phyloP scores from a whole-genome alignment of 2,329 filamentous ascomycete genomes.

The Diaporthe citrichinensis region DNA sequence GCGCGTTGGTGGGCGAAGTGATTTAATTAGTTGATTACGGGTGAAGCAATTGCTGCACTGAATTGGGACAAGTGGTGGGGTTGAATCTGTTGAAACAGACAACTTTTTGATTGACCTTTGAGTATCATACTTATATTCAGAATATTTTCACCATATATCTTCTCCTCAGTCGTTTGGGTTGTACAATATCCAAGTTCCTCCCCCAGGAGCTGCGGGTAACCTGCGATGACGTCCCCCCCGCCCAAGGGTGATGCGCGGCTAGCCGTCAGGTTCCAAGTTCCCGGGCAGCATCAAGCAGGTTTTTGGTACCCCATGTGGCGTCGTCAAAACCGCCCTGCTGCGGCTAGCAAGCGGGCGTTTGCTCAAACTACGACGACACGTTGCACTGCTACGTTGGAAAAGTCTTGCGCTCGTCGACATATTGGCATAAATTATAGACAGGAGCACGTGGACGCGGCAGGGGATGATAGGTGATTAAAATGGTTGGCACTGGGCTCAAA shows the following conservation, averaged over 20 bases:
- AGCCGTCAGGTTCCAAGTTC: constrained; percentile 34
- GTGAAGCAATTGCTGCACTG: neutral
- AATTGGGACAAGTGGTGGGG: neutral
- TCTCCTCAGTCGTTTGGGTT: neutral
- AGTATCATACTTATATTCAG: neutral
- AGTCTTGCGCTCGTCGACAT: neutral
- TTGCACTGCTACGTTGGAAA: neutral
- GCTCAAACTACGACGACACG: neutral
- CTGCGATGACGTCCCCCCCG: constrained; percentile 33
- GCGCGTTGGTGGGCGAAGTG: neutral
- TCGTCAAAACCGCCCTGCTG: neutral
- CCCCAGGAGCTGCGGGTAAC: neutral
- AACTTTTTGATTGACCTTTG: neutral
- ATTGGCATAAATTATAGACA: neutral
- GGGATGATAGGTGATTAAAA: neutral
- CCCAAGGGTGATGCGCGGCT: constrained; percentile 14
- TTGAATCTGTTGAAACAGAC: neutral
- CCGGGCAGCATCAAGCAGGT: constrained; percentile 30
- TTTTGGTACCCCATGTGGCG: constrained; percentile 5
- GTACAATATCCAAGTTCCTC: constrained; percentile 8
- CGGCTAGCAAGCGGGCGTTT: constrained; percentile 4
- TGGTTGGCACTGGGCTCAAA: constrained; percentile 20
- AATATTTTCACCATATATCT: too few species aligned
- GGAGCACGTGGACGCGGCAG: neutral
- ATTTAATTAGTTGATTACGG: neutral